Conservation (phyloP, 2,329 filamentous ascomycete species). For the Xylariaceae sp. region DNA sequence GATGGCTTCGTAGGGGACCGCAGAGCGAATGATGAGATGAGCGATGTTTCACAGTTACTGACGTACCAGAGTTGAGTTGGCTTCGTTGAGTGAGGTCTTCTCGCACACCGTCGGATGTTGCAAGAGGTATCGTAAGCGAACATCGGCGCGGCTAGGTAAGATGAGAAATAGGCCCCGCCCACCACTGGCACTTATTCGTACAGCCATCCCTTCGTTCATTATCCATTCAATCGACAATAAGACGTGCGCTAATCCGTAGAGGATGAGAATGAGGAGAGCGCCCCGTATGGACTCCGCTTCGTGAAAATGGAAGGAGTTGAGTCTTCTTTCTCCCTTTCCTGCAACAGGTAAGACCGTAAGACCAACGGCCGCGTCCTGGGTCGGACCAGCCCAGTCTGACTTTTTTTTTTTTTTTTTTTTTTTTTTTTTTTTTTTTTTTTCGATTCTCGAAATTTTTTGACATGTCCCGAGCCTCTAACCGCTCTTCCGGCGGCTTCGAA, state of each 20-base stretch:
- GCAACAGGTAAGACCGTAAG: conserved; percentile 5
- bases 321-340: conserved; percentile 1
- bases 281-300: not conserved
- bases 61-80: conserved; percentile 1
- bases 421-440: not conserved
- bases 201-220: not conserved
- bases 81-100: not conserved
- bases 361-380: not conserved
- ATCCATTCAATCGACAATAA: not conserved
- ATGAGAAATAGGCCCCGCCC: not conserved
- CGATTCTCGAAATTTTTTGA: not conserved
- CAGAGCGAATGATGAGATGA: not conserved
- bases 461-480: conserved; percentile 9
- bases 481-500: conserved; percentile 2
- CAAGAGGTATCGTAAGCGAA: conserved; percentile 3
- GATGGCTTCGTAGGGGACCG: not conserved
- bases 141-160: conserved; percentile 4
- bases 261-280: not conserved
- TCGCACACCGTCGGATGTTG: conserved; percentile 4
- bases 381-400: conserved; percentile 5
- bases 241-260: not conserved
- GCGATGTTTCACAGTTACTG: conserved; percentile 4
- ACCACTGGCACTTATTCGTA: not conserved
- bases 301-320: conserved; percentile 1
- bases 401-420: not conserved